Evolutionary conservation across 2,329 filamentous ascomycete species (phyloP), one percentile per base, ranked within the genome.

Genomic region (Penicillium sp.): DNA sequence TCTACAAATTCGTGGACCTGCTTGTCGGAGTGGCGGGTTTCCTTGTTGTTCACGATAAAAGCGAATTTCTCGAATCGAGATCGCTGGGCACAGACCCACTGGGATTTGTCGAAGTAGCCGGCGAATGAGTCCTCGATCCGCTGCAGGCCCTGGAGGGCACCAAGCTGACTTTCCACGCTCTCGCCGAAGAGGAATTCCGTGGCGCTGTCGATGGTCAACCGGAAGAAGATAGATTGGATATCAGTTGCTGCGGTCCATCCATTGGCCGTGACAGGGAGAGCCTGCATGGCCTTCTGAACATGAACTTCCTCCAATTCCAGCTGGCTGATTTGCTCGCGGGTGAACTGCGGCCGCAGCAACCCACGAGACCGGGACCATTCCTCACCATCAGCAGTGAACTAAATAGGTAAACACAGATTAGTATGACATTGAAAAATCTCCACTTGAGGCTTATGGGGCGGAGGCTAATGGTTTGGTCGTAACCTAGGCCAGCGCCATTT

Each of bases 121-220:
- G 67, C 64, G 51, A 75, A 74, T n/a, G 64, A 58, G 21, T 60
- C 45, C 83, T 81, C 49, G 80, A 78, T 2, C 82, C 82, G 44
- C n/a, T 51, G 40, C 0, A 84, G 82, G 24, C 66, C 66, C 24
- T 75, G 60, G 3, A 72, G 46, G 2, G 68, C 68, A 27, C 64
- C 65, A 10, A 70, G 49, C 45, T 76, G 73, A 59, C 81, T 85
- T 40, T 82, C 83, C 17, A 92, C 87, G 56, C 88, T 88, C 54
- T 85, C 79, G 3, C 92, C 92, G 2, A 96, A 82, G 23, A 97
- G 75, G 68, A 96, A 96, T 62, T 95, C 89, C 0, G 91, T 96
- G 2, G 90, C 85, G 7, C 89, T 86, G 71, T 96, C 92, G 23
- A 97, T 80, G 0, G 91, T 92, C 65, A 87, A 88, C n/a, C 89